Evolutionary conservation across 805 yeast species (phyloP), one percentile per base, ranked within the genome.

Genomic region (Lipomyces oligophaga): DNA sequence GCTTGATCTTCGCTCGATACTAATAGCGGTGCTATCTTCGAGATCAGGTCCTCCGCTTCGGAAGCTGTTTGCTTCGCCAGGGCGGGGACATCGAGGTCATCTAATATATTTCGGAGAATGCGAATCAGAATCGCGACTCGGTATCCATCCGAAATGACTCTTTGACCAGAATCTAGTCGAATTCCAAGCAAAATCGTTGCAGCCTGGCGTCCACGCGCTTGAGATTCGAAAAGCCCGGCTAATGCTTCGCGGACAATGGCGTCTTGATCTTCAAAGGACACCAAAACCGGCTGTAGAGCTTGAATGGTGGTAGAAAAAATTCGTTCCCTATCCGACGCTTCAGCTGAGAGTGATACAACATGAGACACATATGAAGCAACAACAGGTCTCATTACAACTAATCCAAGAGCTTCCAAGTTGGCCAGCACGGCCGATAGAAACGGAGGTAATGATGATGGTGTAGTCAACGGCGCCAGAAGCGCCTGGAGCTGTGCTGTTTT

Each of bases 61-160:
- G 20, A 26, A 13, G 28, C 34, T n/a, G 28, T 43, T 15, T 10
- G 32, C 26, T 24, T 26, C 15, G 19, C 36, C 13, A 25, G 43
- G 18, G 25, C 43, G 10, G 27, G 20, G 15, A 8, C 34, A 15
- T 62, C 63, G 24, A 46, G 58, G 8, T 54, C 52, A 25, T 63
- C 65, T 30, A 63, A 43, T 35, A 60, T 42, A 45, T 50, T 42
- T 11, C 66, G 47, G 25, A 60, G 52, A 22, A 63, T 59, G 10
- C 59, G 54, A 8, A 63, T 58, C 20, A 57, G 53, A 5, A 54
- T 36, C 2, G 43, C 48, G 13, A 63, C 60, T 34, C 52, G 49
- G 28, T 49, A 49, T 18, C 47, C 57, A 37, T 60, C 62, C 13
- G 60, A 32, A 15, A 61, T 39, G 8, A 43, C 39, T 13, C 58